A percentile compares a stretch with the other conserved stretches of the same genome.
Conservation (phyloP, 257 asterid species). For the Verbena officinalis region DNA sequence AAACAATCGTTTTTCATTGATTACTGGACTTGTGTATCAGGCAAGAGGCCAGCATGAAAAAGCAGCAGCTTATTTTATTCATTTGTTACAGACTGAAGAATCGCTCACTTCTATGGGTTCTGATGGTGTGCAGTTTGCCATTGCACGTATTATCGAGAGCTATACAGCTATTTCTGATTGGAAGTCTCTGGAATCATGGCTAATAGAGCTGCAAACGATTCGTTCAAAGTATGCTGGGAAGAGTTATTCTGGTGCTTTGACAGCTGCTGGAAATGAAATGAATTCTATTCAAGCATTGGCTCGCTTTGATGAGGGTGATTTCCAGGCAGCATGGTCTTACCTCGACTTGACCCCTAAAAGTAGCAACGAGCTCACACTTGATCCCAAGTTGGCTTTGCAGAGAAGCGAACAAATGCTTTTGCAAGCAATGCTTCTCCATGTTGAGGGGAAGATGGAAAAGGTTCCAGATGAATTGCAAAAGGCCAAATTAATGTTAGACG, state of each 20-base stretch:
- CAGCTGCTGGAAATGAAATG: slow-evolving; percentile 94
- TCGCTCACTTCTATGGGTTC: slow-evolving; percentile 86
- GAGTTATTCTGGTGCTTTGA: slow-evolving; percentile 88
- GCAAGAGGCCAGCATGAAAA: slow-evolving; percentile 94
- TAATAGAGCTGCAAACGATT: slow-evolving; percentile 83
- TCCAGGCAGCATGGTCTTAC: slow-evolving; percentile 91
- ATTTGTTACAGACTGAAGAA: slow-evolving; percentile 83
- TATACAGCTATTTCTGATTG: slow-evolving; percentile 89
- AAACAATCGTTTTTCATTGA: slow-evolving; percentile 78
- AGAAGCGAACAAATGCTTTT: slow-evolving; percentile 98
- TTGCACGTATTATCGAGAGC: slow-evolving; percentile 85
- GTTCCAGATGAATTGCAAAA: slow-evolving; percentile 76
- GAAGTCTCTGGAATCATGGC: slow-evolving; percentile 96
- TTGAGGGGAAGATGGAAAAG: slow-evolving; percentile 78
- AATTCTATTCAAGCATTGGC: slow-evolving; percentile 92
- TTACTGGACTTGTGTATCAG: slow-evolving; percentile 89
- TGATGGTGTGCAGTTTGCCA: slow-evolving; percentile 83
- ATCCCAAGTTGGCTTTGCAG: slow-evolving; percentile 91
- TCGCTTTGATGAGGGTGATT: slow-evolving; percentile 86
- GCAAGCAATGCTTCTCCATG: slow-evolving; percentile 93
- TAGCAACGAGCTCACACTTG: slow-evolving; percentile 84
- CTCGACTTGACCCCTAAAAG: slow-evolving; percentile 98
- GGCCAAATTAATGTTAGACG: slow-evolving; percentile 85
- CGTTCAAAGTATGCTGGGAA: slow-evolving; percentile 93
- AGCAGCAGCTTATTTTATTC: slow-evolving; percentile 92